These are phyloP conservation scores for Leishmania tarentolae DNA, from an alignment of 208 protist genomes.

Conservation along the genomic window DNA sequence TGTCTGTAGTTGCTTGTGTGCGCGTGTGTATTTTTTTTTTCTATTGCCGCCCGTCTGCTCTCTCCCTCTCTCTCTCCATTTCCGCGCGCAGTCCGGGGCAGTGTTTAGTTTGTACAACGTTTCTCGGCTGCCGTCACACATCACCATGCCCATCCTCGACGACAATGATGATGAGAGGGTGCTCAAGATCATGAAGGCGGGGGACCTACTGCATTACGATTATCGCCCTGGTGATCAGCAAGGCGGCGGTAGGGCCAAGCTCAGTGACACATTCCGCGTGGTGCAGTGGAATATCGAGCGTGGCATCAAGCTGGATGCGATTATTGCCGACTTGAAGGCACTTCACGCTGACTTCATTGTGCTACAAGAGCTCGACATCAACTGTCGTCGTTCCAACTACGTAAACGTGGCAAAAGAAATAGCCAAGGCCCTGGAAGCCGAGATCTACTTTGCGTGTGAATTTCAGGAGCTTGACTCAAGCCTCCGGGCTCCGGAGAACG, in stretches of 20 bases:
- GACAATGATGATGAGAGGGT: constrained; percentile 5
- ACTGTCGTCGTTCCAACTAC: constrained; percentile 69
- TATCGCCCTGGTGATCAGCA: constrained; percentile 32
- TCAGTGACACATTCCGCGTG: constrained; percentile 52
- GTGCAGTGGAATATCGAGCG: constrained; percentile 91
- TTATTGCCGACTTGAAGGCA: constrained; percentile 50
- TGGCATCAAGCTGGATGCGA: constrained; percentile 54
- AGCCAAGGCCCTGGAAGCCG: constrained; percentile 54
- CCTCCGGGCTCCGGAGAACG: constrained; percentile 36
- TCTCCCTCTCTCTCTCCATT: background rate
- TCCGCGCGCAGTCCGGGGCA: too few species aligned
- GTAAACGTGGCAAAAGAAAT: constrained; percentile 66
- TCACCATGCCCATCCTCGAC: constrained; percentile 2
- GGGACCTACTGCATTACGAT: constrained; percentile 74
- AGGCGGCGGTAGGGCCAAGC: constrained; percentile 14
- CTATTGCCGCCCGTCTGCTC: background rate
- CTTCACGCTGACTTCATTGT: constrained; percentile 70
- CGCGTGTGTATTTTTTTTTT: background rate
- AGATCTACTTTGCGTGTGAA: constrained; percentile 78
- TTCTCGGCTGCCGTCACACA: background rate
- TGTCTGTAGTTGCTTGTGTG: background rate
- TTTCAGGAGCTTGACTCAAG: constrained; percentile 71
- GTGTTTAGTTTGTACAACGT: background rate
- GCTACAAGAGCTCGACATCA: constrained; percentile 84
- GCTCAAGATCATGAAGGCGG: constrained; percentile 36